A percentile compares a stretch with the other conserved stretches of the same genome.
These are phyloP conservation scores for Penicillium frequentans DNA, from an alignment of 2,329 filamentous ascomycete genomes.

Conservation along the genomic window DNA sequence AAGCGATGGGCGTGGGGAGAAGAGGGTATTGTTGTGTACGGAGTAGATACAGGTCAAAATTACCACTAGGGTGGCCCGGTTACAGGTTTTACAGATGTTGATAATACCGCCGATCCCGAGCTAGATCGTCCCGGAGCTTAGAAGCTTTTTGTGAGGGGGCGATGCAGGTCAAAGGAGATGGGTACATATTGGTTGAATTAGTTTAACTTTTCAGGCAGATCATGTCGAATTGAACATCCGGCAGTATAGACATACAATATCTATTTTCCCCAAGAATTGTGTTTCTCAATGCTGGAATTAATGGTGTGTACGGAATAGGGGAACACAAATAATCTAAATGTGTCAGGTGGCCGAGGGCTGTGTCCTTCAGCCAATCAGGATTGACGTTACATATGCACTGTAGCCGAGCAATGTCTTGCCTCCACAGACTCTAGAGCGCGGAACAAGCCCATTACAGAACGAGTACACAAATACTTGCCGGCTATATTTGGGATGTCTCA, in stretches of 20 bases:
- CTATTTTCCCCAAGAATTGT: neutral
- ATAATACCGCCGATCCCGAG: slow-evolving; percentile 7
- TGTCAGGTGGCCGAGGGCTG: neutral
- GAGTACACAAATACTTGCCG: neutral
- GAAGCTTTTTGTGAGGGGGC: neutral
- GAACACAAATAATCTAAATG: neutral
- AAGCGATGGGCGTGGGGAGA: slow-evolving; percentile 3
- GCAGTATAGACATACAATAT: neutral
- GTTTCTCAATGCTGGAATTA: neutral
- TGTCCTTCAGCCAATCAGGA: neutral
- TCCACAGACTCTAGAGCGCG: neutral
- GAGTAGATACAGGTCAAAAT: neutral
- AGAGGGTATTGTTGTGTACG: neutral
- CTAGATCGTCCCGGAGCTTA: slow-evolving; percentile 2
- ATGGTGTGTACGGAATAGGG: neutral
- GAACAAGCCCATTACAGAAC: neutral
- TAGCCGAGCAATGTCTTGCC: neutral
- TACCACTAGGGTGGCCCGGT: neutral
- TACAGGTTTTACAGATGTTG: neutral
- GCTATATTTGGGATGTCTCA: slow-evolving; percentile 25
- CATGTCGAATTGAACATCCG: neutral
- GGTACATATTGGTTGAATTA: neutral
- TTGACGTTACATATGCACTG: neutral
- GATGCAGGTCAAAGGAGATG: neutral
- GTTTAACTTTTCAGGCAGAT: neutral